phyloP scores from a whole-genome alignment of 352 stramenopile species.

The Phytopythium cucurbitacearum region DNA sequence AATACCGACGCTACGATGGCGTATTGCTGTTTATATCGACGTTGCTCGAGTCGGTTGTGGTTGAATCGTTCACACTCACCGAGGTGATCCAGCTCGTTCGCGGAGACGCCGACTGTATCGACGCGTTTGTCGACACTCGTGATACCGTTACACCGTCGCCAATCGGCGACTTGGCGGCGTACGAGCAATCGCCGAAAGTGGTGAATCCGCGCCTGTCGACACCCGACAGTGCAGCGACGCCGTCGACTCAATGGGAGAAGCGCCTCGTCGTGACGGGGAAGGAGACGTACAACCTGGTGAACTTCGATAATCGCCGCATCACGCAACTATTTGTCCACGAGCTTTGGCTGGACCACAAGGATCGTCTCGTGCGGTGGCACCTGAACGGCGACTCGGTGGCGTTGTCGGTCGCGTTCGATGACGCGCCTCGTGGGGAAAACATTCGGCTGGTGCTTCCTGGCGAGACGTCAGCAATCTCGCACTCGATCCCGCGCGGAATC shows the following conservation, averaged over 20 bases:
- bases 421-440: conserved; percentile 56
- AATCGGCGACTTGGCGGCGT: conserved; percentile 16
- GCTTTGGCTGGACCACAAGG: conserved; percentile 81
- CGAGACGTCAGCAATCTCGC: conserved; percentile 65
- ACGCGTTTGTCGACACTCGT: conserved; percentile 32
- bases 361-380: conserved; percentile 79
- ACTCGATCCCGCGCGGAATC: conserved; percentile 66
- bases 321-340: conserved; percentile 86
- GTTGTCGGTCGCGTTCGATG: conserved; percentile 77
- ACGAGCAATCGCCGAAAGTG: conserved; percentile 27
- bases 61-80: conserved; percentile 66
- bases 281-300: conserved; percentile 72
- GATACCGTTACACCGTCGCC: conserved; percentile 21
- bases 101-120: conserved; percentile 60
- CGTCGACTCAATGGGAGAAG: conserved; percentile 60
- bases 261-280: conserved; percentile 79
- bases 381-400: conserved; percentile 79
- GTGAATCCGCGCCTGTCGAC: conserved; percentile 12
- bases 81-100: conserved; percentile 77
- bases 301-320: conserved; percentile 50
- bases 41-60: conserved; percentile 62
- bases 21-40: conserved; percentile 82
- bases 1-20: conserved; percentile 80
- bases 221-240: conserved; percentile 31
- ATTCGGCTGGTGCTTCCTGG: conserved; percentile 75